These are phyloP conservation scores for Magnusiomyces suaveolens DNA, from an alignment of 1,139 yeast species.

Conservation along the genomic window DNA sequence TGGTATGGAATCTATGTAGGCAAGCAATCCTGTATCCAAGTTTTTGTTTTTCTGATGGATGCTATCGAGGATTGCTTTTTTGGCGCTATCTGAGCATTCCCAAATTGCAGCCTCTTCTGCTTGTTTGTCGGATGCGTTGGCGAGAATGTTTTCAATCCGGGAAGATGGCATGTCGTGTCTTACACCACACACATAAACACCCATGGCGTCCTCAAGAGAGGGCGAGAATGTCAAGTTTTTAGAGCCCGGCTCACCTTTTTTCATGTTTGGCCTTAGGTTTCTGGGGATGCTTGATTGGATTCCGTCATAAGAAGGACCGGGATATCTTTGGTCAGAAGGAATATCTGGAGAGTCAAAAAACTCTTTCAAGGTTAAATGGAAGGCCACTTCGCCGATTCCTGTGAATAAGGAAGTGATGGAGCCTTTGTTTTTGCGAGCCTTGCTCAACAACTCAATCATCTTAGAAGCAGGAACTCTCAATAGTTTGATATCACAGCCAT, in stretches of 20 bases:
- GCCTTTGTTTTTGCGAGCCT: neutral
- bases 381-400: constrained; percentile 1
- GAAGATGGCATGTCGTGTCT: neutral
- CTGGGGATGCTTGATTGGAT: constrained; percentile 5
- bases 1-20: constrained; percentile 3
- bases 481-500: neutral
- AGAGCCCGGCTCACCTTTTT: neutral
- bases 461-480: neutral
- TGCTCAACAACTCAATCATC: neutral
- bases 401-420: constrained; percentile 7
- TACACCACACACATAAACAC: constrained; percentile 11
- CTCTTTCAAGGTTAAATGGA: neutral
- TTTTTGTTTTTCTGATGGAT: constrained; percentile 5
- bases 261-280: constrained; percentile 11
- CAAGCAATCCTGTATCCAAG: constrained; percentile 10
- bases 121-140: neutral
- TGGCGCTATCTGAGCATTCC: neutral
- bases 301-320: neutral
- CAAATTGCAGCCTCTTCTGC: constrained; percentile 3
- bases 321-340: neutral
- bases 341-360: neutral
- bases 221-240: neutral
- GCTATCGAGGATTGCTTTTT: neutral
- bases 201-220: constrained; percentile 5
- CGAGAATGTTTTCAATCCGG: neutral